These are phyloP conservation scores for Trichosporon faecale DNA, from an alignment of 1,284 basidiomycete species.

Conservation along the genomic window DNA sequence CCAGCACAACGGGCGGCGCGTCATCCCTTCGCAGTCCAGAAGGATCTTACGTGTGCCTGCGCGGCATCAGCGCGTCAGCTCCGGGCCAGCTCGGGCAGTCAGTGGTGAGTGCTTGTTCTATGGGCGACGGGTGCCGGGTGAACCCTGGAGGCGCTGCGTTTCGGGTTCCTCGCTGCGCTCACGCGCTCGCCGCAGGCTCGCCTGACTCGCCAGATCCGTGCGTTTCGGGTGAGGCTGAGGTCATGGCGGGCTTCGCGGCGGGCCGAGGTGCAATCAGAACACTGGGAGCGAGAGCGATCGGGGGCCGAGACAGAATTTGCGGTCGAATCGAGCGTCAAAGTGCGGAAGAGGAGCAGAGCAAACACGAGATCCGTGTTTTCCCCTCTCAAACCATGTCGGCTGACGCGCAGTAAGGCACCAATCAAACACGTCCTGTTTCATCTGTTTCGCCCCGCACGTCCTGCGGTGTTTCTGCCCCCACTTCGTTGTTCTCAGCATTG, in stretches of 20 bases:
- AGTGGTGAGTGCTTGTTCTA: not conserved
- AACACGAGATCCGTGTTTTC: not conserved
- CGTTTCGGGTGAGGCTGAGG: constrained; percentile 1
- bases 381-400: not conserved
- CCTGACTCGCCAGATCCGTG: not conserved
- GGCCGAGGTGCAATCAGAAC: not conserved
- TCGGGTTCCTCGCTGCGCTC: constrained; percentile 3
- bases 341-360: not conserved
- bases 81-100: not conserved
- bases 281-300: not conserved
- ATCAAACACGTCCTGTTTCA: not conserved
- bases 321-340: not conserved
- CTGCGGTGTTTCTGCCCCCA: too few species aligned
- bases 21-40: not conserved
- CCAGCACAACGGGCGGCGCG: not conserved
- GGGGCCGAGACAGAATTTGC: not conserved
- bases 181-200: not conserved
- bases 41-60: not conserved
- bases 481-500: too few species aligned
- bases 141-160: constrained; percentile 1
- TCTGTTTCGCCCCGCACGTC: too few species aligned
- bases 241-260: not conserved
- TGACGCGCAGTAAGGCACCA: not conserved
- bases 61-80: not conserved
- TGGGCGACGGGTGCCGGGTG: not conserved